Base-by-base conservation (phyloP, 2,329 filamentous ascomycete species). In the Ophiostoma quercus region DNA sequence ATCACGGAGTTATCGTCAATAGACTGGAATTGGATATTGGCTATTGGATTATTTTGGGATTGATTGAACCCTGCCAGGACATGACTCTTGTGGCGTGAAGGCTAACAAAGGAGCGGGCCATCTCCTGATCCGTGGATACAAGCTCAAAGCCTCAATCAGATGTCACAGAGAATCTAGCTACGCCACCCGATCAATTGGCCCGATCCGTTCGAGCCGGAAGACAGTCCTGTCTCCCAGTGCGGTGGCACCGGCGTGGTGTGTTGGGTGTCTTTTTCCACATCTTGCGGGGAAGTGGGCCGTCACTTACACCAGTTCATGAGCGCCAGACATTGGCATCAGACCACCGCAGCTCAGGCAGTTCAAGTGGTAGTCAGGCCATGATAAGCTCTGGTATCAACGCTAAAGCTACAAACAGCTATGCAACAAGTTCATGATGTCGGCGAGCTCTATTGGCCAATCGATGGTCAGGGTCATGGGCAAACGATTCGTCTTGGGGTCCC, bases 231-330 rank as follows among this genome's bases (percentile, higher is more conserved):
- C 16, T 1, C n/a, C 16, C 43, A 47, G 43, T n/a, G 43, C 16
- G 16, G 43, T 47, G 3, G 25, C 41, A 16, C 9, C 4, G 12
- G 47, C 25, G 25, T 54, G 47, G 47, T 54, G 47, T 54, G 47
- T 54, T 32, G 22, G 51, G 22, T 57, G 51, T 60, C 22, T 29
- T 60, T 60, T 60, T 32, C 54, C 54, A 60, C 54, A 60, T 60
- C 54, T 60, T 60, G 54, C 54, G 54, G 54, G 54, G 25, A 60
- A 60, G 54, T 60, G 54, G 54, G 54, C 25, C 54, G 25, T 6
- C 9, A 32, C 54, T 60, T 29, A 60, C 54, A 60, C 11, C 51
- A 57, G 16, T 51, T 34, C 34, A 5, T 34, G 34, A 34, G 29
- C 22, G 4, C 22, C n/a, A n/a, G 11, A 12, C n/a, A 57, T 57